These are phyloP conservation scores for Pecoramyces ruminantium DNA, from an alignment of 192 early-diverging fungal species.

Conservation along the genomic window DNA sequence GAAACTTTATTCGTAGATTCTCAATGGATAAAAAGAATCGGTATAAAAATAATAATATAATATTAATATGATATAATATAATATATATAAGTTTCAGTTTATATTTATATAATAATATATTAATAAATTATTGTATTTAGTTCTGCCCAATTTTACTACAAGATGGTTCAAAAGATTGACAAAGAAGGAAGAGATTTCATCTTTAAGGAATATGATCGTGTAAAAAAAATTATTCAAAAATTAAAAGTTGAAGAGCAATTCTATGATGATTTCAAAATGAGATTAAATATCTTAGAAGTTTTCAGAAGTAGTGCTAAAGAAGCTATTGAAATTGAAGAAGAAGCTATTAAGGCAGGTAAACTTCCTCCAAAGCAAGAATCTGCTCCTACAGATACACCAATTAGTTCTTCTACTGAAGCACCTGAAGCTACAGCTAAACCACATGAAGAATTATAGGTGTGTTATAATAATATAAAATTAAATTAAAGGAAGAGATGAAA, in stretches of 20 bases:
- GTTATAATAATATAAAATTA: too few relatives aligned
- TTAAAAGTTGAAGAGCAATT: background rate
- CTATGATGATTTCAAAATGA: background rate
- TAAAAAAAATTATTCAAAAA: background rate
- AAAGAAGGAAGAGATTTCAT: background rate
- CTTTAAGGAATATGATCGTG: background rate
- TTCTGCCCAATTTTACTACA: background rate
- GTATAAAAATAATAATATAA: background rate
- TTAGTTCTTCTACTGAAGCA: too few relatives aligned
- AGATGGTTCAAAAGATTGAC: background rate
- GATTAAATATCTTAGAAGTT: background rate
- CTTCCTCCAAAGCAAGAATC: too few relatives aligned
- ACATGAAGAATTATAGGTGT: too few relatives aligned
- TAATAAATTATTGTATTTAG: background rate
- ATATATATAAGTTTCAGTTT: too few relatives aligned
- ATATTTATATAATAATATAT: too few relatives aligned
- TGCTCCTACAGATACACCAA: too few relatives aligned
- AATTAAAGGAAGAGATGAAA: too few relatives aligned
- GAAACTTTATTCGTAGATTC: background rate
- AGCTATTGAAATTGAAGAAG: background rate
- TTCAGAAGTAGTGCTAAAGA: background rate
- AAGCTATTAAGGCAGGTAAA: background rate
- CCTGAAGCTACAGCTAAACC: too few relatives aligned
- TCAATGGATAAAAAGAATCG: background rate
- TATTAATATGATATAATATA: too few relatives aligned